Evolutionary conservation across 169 alveolate genomes (phyloP).

Genomic region (Plasmodium fragile): DNA sequence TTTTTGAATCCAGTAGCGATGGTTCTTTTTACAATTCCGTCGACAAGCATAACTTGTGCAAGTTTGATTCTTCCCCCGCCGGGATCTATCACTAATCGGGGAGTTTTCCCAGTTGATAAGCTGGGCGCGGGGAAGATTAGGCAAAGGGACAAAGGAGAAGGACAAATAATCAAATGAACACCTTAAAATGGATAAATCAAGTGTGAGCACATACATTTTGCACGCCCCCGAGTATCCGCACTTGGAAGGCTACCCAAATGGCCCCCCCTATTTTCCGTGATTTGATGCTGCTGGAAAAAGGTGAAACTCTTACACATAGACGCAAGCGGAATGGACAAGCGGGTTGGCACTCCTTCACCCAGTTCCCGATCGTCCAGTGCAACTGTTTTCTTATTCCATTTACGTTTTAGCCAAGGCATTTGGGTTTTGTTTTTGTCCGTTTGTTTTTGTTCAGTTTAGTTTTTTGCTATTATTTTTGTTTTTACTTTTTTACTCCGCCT

Average conservation of each 20-base stretch:
- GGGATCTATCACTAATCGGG: constrained; percentile 30
- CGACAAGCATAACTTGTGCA: constrained; percentile 17
- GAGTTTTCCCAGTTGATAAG: background rate
- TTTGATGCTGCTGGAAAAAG: constrained; percentile 1
- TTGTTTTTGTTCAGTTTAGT: background rate
- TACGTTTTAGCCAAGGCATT: background rate
- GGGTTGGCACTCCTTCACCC: background rate
- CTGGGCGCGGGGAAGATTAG: background rate
- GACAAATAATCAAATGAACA: background rate
- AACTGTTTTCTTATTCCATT: background rate
- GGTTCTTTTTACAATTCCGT: constrained; percentile 43
- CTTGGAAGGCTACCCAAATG: background rate
- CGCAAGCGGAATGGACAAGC: background rate
- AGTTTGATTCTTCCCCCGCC: constrained; percentile 71
- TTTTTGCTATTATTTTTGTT: background rate
- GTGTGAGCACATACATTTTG: background rate
- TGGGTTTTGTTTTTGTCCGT: background rate
- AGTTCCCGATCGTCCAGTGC: background rate
- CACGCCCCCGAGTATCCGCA: background rate
- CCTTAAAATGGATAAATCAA: background rate
- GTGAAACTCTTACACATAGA: background rate
- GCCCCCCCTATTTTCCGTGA: background rate
- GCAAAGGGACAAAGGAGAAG: background rate
- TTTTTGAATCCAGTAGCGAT: constrained; percentile 60
- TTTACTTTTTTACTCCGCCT: background rate